Evolutionary conservation across 768 basidiomycete genomes (phyloP), one percentile per base, ranked within the genome.

Genomic region (Leccinum incarnatum): DNA sequence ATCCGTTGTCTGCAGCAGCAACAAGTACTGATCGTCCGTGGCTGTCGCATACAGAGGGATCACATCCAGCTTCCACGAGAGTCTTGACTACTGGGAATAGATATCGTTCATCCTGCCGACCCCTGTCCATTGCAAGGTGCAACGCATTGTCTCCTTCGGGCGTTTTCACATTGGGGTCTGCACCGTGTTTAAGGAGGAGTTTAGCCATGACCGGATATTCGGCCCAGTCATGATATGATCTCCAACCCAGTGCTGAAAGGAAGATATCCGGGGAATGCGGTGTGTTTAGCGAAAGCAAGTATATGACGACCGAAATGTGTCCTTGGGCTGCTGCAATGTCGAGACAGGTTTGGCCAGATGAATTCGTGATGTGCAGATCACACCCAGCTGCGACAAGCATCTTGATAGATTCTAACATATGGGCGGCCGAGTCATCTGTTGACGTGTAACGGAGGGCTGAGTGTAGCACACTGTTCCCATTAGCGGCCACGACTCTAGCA

Each of bases 31-130:
- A 1, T 46, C 9, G 11, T 46, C 45, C 21, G 1, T 6, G 0
- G 45, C 0, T n/a, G 12, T 46, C 14, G 21, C 45, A 4, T 23
- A 9, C 45, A 21, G 12, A 46, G 45, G 45, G 12, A 23, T 46
- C 45, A 46, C 45, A 46, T 46, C 45, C 45, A 14, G 45, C 45
- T 10, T 0, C 5, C 12, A 46, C 21, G 7, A 46, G 45, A 7
- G 21, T 23, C 45, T 46, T 46, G 21, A 46, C 21, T 17, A 17
- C 19, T 10, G 2, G 42, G 0, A 42, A 42, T 8, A 0, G 2
- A 11, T 12, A 3, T 37, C 4, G 0, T 37, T 37, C 8, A 7
- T 15, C 36, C 7, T 3, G 2, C 7, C 0, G 0, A 3, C 0
- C n/a, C n/a, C 4, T 2, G 10, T 4, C 0, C 4, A 5, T 42